phyloP scores from a whole-genome alignment of 192 early-diverging fungal genomes.

The Pecoramyces ruminantium region DNA sequence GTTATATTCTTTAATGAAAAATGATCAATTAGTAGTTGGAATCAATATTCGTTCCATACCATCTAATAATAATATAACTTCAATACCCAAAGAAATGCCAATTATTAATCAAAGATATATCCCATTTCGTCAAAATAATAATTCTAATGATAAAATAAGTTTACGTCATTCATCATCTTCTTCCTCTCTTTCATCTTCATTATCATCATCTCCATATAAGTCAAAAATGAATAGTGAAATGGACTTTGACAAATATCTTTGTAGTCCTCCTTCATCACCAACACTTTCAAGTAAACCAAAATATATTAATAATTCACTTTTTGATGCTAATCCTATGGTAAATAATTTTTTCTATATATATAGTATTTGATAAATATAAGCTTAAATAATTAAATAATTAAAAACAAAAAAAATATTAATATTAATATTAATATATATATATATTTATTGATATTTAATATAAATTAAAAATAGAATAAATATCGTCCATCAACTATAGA shows the following conservation, averaged over 20 bases:
- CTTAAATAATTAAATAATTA: too few relatives aligned
- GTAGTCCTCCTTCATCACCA: not conserved
- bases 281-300: not conserved
- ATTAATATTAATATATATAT: too few relatives aligned
- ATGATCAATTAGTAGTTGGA: not conserved
- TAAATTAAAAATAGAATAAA: not conserved
- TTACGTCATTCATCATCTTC: not conserved
- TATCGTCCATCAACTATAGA: not conserved
- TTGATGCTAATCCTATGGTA: not conserved
- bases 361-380: too few relatives aligned
- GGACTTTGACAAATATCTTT: not conserved
- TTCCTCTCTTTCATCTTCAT: not conserved
- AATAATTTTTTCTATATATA: too few relatives aligned
- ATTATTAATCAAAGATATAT: not conserved
- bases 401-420: too few relatives aligned
- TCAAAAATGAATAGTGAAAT: not conserved
- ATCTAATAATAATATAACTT: not conserved
- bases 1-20: not conserved
- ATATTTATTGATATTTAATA: too few relatives aligned
- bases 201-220: too few relatives aligned
- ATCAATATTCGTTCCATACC: not conserved
- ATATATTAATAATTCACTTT: not conserved
- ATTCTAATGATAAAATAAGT: not conserved
- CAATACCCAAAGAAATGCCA: not conserved
- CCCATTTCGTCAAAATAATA: not conserved